Percentiles rank a stretch among this genome's conserved stretches.
These are phyloP conservation scores for Ilyonectria mors-panacis DNA, from an alignment of 2,329 filamentous ascomycete genomes.

Conservation along the genomic window DNA sequence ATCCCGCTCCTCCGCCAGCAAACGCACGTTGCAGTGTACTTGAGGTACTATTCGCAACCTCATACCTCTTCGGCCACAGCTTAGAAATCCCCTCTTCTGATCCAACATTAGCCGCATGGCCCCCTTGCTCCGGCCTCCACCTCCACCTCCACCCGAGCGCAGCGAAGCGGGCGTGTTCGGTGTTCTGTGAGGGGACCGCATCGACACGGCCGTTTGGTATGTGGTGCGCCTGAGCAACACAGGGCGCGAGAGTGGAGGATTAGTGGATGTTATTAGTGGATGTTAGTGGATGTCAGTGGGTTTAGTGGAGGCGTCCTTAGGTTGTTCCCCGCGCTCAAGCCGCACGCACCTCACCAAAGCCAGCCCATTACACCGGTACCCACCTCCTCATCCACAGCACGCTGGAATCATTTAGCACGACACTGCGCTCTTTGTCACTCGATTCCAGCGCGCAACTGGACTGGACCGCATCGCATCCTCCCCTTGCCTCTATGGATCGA, in stretches of 20 bases:
- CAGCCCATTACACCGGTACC: not conserved
- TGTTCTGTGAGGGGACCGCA: constrained; percentile 8
- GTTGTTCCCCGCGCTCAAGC: constrained; percentile 15
- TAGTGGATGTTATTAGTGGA: not conserved
- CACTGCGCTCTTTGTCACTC: not conserved
- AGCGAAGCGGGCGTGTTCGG: constrained; percentile 17
- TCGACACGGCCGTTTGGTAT: not conserved
- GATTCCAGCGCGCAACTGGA: not conserved
- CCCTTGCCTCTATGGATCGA: not conserved
- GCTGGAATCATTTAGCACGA: not conserved
- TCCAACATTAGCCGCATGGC: not conserved
- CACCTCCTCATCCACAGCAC: not conserved
- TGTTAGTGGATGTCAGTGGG: no score
- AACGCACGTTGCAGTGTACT: no score
- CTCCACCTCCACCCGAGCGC: constrained; percentile 15
- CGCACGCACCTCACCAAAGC: constrained; percentile 12
- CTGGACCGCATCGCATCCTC: not conserved
- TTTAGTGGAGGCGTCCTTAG: not conserved
- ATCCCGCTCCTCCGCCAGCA: no score
- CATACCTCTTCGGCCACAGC: not conserved
- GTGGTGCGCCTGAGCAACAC: not conserved
- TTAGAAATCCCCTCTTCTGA: not conserved
- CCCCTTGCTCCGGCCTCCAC: not conserved
- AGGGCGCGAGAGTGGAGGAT: not conserved
- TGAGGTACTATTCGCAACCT: no score